Conservation (phyloP, 2,329 filamentous ascomycete genomes). For the Harringtonia lauricola region DNA sequence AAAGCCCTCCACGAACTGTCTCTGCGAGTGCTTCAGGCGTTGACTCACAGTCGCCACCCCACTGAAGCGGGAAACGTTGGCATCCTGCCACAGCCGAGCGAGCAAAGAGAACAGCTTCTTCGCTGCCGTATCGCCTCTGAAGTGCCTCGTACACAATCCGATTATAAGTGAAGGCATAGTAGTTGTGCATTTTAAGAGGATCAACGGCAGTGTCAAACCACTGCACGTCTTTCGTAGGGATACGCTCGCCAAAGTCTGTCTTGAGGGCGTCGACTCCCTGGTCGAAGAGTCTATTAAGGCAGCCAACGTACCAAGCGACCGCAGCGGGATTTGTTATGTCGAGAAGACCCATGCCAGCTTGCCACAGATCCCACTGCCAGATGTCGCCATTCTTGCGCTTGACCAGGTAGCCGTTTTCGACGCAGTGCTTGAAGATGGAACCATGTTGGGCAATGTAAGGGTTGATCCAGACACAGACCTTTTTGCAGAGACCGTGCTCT, state of each 20-base stretch:
- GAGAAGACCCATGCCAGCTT: constrained; percentile 63
- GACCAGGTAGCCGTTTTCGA: constrained; percentile 56
- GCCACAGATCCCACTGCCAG: constrained; percentile 71
- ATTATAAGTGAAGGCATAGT: constrained; percentile 66
- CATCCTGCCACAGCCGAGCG: constrained; percentile 56
- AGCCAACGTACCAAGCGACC: constrained; percentile 50
- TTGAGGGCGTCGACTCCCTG: constrained; percentile 63
- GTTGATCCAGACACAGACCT: constrained; percentile 69
- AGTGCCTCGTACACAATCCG: constrained; percentile 57
- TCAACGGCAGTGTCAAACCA: constrained; percentile 51
- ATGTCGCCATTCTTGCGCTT: constrained; percentile 58
- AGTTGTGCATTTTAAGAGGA: constrained; percentile 63
- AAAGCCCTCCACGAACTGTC: constrained; percentile 24
- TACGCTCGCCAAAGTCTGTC: constrained; percentile 66
- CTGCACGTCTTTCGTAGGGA: constrained; percentile 52
- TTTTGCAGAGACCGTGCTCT: constrained; percentile 45
- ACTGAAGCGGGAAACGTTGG: constrained; percentile 58
- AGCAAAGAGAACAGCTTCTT: constrained; percentile 54
- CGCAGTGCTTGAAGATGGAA: constrained; percentile 52
- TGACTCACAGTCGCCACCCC: constrained; percentile 67
- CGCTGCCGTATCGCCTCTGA: constrained; percentile 36
- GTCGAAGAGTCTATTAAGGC: constrained; percentile 54
- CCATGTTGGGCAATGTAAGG: constrained; percentile 63
- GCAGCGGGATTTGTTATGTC: constrained; percentile 66
- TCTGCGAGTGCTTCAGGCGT: constrained; percentile 65